Conservation (phyloP, 1,139 yeast genomes). For the Candida sojae region DNA sequence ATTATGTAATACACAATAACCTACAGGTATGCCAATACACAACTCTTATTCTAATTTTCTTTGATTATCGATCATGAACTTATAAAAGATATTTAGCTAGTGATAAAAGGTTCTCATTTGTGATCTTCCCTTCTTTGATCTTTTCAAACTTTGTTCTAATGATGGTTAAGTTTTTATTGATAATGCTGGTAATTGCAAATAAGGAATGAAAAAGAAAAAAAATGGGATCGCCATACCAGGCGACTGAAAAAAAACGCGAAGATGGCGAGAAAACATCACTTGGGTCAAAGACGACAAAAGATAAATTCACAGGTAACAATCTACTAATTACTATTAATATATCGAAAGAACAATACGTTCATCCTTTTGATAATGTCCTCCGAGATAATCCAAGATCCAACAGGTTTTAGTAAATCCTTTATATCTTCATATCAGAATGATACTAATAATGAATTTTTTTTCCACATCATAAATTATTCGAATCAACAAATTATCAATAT, state of each 20-base stretch:
- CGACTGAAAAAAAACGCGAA: too few relatives aligned
- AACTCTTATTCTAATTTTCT: not conserved
- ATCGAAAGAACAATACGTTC: not conserved
- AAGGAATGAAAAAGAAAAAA: too few relatives aligned
- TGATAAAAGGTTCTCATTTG: too few relatives aligned
- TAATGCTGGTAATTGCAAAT: too few relatives aligned
- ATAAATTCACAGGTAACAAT: too few relatives aligned
- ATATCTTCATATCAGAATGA: slow-evolving; percentile 18
- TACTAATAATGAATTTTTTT: slow-evolving; percentile 22
- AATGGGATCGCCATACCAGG: too few relatives aligned
- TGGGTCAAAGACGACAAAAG: too few relatives aligned
- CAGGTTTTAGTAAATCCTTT: slow-evolving; percentile 23
- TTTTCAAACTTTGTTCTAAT: not conserved
- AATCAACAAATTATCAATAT: slow-evolving; percentile 40
- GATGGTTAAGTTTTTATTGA: not conserved
- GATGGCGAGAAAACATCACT: too few relatives aligned
- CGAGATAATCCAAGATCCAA: slow-evolving; percentile 18
- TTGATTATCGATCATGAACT: not conserved
- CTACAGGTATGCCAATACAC: too few relatives aligned
- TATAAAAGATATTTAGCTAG: too few relatives aligned
- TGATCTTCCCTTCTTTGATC: not conserved
- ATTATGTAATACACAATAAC: not conserved
- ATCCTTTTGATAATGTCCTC: slow-evolving; percentile 4
- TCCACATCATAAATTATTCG: slow-evolving; percentile 38
- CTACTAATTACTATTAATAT: too few relatives aligned